These are phyloP conservation scores for Amesomyces nigricolor DNA, from an alignment of 2,329 filamentous ascomycete genomes.

Conservation along the genomic window DNA sequence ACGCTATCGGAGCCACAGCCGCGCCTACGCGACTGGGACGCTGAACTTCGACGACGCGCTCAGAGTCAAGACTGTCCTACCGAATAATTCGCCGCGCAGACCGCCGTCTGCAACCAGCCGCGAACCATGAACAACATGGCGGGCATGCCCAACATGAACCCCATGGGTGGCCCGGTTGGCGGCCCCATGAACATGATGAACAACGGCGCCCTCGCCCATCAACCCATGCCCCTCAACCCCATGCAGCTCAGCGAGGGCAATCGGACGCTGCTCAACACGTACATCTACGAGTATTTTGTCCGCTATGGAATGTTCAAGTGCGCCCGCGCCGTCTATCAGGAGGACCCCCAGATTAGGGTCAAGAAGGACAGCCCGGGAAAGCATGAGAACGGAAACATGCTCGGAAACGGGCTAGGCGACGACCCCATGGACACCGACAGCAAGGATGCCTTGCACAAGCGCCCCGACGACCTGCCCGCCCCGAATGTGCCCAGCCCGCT, in stretches of 20 bases:
- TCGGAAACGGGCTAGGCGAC: conserved; percentile 64
- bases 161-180: conserved; percentile 63
- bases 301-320: conserved; percentile 79
- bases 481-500: conserved; percentile 63
- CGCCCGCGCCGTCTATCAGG: conserved; percentile 66
- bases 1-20: not conserved
- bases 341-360: conserved; percentile 61
- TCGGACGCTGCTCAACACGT: conserved; percentile 67
- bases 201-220: conserved; percentile 41
- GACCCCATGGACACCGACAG: conserved; percentile 77
- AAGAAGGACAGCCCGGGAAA: conserved; percentile 64
- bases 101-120: conserved; percentile 34
- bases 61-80: not conserved
- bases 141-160: conserved; percentile 64
- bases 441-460: conserved; percentile 73
- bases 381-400: conserved; percentile 59
- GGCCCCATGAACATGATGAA: conserved; percentile 63
- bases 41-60: not conserved
- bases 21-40: not conserved
- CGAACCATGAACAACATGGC: conserved; percentile 53
- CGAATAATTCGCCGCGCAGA: conserved; percentile 30
- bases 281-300: conserved; percentile 89
- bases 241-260: conserved; percentile 42
- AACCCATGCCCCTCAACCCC: conserved; percentile 29
- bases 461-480: conserved; percentile 72